These are phyloP conservation scores for Phytophthora rubi DNA, from an alignment of 352 stramenopile genomes.

Conservation along the genomic window DNA sequence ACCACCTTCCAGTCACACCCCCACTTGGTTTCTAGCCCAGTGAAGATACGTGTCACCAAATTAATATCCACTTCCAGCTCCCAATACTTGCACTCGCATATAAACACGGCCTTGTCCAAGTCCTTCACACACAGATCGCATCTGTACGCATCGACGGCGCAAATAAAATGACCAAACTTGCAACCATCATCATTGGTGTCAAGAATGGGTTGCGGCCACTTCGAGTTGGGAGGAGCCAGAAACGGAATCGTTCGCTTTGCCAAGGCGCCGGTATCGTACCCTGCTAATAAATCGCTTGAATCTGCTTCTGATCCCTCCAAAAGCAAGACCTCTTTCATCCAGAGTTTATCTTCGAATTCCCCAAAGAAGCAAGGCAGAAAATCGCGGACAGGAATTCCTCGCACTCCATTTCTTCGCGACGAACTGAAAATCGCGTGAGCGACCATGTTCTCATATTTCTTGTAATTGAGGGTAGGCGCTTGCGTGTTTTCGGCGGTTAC, in stretches of 20 bases:
- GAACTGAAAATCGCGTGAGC: slow-evolving; percentile 40
- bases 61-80: not conserved
- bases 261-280: not conserved
- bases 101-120: not conserved
- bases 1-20: not conserved
- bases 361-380: slow-evolving; percentile 31
- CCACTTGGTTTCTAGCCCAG: not conserved
- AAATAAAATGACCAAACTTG: slow-evolving; percentile 23
- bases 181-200: slow-evolving; percentile 1
- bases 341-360: slow-evolving; percentile 10
- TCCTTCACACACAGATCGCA: slow-evolving; percentile 5
- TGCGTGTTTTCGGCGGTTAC: not conserved
- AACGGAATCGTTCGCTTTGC: slow-evolving; percentile 3
- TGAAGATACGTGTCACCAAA: not conserved
- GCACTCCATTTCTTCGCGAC: slow-evolving; percentile 36
- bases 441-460: slow-evolving; percentile 37
- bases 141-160: not conserved
- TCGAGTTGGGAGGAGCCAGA: slow-evolving; percentile 20
- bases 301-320: not conserved
- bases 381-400: slow-evolving; percentile 31
- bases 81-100: slow-evolving; percentile 23
- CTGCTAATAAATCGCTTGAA: slow-evolving; percentile 2
- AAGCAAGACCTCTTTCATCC: not conserved
- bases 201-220: slow-evolving; percentile 18
- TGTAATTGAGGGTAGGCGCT: slow-evolving; percentile 3